Base-by-base conservation (phyloP, 2,329 filamentous ascomycete species). In the Simplicillium aogashimaense region DNA sequence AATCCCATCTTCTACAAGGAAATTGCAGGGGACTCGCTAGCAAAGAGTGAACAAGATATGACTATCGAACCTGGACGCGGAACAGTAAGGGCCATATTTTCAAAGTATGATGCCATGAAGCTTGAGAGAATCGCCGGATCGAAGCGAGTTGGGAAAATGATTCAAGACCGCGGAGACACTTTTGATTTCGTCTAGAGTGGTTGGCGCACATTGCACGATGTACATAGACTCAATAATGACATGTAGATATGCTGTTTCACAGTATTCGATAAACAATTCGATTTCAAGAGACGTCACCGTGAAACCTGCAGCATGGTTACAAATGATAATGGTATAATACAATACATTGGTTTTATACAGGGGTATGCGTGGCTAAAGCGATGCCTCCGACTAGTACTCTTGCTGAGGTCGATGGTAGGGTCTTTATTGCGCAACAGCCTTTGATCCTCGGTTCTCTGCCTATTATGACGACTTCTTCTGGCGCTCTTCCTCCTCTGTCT, bases 71-170 rank as follows among this genome's bases (percentile, higher is more conserved):
- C 66, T 39, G 78, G 71, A 5, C 70, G 76, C 46, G 84, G 78
- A 0, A 73, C 62, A 34, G 71, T 82, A 8, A 67, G 66, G 53
- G 72, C 62, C 55, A 58, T 92, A 47, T 97, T 97, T 56, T 90
- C 85, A 8, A 88, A 80, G 59, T 95, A 88, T 71, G 92, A 98
- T 65, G 76, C 81, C 11, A 67, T 97, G 65, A 89, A 85, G 66
- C 63, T 97, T 52, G 92, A 98, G 69, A 74, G 92, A 42, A 68
- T 97, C 31, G 89, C 89, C 2, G 92, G 92, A 1, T 85, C 75
- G 2, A 77, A 83, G 63, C 76, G 92, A 46, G 79, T 92, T 7
- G 80, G 78, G 13, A 85, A 79, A 58, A 92, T 98, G 87, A 67
- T 95, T 42, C 75, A 72, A 45, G 87, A 94, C 51, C 79, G 77